phyloP scores from a whole-genome alignment of 257 asterid species.

The Rehmannia glutinosa region DNA sequence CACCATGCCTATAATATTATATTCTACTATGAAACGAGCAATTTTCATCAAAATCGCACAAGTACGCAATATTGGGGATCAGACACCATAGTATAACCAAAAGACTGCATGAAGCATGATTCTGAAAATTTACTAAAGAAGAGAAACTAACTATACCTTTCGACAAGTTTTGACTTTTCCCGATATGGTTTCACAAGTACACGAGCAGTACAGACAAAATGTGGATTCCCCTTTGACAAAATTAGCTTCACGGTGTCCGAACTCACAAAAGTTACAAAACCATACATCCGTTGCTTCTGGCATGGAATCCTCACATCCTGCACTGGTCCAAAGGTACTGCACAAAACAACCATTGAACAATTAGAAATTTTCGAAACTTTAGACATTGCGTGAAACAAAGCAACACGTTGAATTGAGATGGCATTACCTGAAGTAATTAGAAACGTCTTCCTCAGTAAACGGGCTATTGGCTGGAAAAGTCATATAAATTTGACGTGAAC shows the following conservation, averaged over 20 bases:
- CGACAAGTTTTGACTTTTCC: slow-evolving; percentile 66
- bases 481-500: slow-evolving; percentile 75
- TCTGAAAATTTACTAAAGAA: not conserved
- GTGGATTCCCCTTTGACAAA: slow-evolving; percentile 80
- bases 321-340: slow-evolving; percentile 76
- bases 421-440: slow-evolving; percentile 60
- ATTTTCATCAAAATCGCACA: too few relatives aligned
- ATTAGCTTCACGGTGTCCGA: slow-evolving; percentile 66
- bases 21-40: too few relatives aligned
- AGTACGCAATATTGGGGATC: too few relatives aligned
- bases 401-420: not conserved
- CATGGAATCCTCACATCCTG: slow-evolving; percentile 92
- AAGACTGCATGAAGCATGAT: not conserved
- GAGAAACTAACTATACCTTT: slow-evolving; percentile 37
- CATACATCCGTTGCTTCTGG: slow-evolving; percentile 90
- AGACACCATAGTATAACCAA: not conserved
- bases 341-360: slow-evolving; percentile 4
- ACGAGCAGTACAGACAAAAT: slow-evolving; percentile 82
- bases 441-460: slow-evolving; percentile 74
- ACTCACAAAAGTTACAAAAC: slow-evolving; percentile 69
- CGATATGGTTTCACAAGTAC: slow-evolving; percentile 90
- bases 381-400: not conserved
- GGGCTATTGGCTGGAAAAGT: slow-evolving; percentile 89
- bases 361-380: not conserved
- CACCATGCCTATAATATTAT: too few relatives aligned